Evolutionary conservation across 129 eudicot genomes (phyloP), one percentile per base, ranked within the genome.

Genomic region (Escallonia rubra): DNA sequence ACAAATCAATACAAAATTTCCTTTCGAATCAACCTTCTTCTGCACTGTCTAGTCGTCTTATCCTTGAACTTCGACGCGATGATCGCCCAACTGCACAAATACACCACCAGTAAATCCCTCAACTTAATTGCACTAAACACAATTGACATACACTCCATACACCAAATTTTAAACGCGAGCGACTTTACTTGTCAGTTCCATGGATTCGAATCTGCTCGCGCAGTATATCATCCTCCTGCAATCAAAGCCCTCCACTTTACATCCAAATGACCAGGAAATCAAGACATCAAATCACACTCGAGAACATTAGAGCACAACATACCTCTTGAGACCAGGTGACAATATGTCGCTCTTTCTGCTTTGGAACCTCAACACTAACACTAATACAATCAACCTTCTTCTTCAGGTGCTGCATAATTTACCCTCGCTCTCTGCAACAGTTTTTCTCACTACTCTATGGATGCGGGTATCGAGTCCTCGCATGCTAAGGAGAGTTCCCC

Each of bases 261-360:
- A 11, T 41, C 38, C 8, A 72, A 56, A 2, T 49, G 43, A 8
- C 58, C 16, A 44, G 5, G 23, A 64, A 41, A 41, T 2, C 61
- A 54, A 23, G 57, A 60, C 23, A 23, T 23, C 34, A 23, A 23
- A 23, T 23, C 34, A 23, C 34, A 23, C 34, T 23, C 34, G 34
- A 73, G 59, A 38, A 41, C 39, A 57, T 4, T 12, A 41, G 64
- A 10, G 8, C 48, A 64, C 39, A 55, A 43, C 55, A 44, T 62
- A 86, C 98, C 98, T 92, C 95, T 67, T 80, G 78, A 82, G 96
- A 83, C 98, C 98, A 92, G 42, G 98, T 79, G 74, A 92, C 98
- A 47, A 92, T 89, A 74, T 82, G 98, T 55, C 98, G 80, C 61
- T 81, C 91, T 67, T 87, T 87, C 80, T 65, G 81, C 68, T 87